Conservation (phyloP, 306 rosid species). For the peach (Prunus persica) region Prunus_persica_NCBIv2 NC_034015.1:15816501-15817000, state of each 20-base stretch:
- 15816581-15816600: constrained; percentile 9
- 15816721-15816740: background rate
- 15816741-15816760: background rate
- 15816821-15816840: background rate
- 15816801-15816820: background rate
- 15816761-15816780: background rate
- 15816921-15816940: background rate
- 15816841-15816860: background rate
- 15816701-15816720: background rate
- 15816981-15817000: background rate
- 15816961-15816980: background rate
- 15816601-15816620: constrained; percentile 1
- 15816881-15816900: background rate
- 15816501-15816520: constrained; percentile 74
- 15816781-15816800: background rate
- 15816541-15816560: constrained; percentile 82
- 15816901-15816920: background rate
- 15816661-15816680: background rate
- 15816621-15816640: background rate
- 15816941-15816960: background rate
- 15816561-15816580: constrained; percentile 52
- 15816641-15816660: background rate
- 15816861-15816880: background rate
- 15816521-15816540: constrained; percentile 84
- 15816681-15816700: background rate